Evolutionary conservation across 306 rosid genomes (phyloP).

Genomic region (Vigna angularis): DNA sequence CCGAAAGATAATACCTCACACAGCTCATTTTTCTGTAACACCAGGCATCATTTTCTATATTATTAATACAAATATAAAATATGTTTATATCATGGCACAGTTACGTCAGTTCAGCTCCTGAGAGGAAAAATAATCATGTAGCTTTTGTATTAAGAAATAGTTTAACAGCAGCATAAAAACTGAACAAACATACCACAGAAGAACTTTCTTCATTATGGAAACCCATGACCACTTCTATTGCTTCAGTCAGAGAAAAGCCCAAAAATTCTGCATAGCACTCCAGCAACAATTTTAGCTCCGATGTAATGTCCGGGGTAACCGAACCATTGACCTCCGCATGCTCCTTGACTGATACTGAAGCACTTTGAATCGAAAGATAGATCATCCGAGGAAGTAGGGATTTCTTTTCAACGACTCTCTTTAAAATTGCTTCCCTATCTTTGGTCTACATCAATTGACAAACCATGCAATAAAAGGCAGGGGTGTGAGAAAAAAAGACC

Average conservation of each 20-base stretch:
- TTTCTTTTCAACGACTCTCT: constrained; percentile 78
- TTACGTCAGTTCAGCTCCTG: constrained; percentile 11
- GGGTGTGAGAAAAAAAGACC: not conserved
- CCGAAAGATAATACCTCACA: not conserved
- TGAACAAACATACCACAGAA: constrained; percentile 63
- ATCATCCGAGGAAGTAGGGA: constrained; percentile 94
- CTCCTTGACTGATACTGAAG: constrained; percentile 75
- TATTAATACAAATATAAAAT: constrained; percentile 11
- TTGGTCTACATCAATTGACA: constrained; percentile 58
- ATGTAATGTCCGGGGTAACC: constrained; percentile 55
- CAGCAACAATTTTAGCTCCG: constrained; percentile 79
- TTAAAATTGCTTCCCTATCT: constrained; percentile 67
- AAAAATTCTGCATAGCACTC: constrained; percentile 75
- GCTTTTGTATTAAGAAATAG: not conserved
- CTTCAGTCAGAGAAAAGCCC: constrained; percentile 75
- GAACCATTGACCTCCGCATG: constrained; percentile 74
- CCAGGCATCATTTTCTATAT: constrained; percentile 1
- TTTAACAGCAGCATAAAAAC: constrained; percentile 31
- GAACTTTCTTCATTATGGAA: constrained; percentile 60
- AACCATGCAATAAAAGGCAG: constrained; percentile 37
- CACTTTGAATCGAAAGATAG: constrained; percentile 82
- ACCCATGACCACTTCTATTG: constrained; percentile 62
- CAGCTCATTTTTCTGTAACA: constrained; percentile 25
- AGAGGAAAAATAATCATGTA: constrained; percentile 12
- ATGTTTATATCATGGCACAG: constrained; percentile 1